Conservation (phyloP, 2,329 filamentous ascomycete species). For the Epichloe sp. region DNA sequence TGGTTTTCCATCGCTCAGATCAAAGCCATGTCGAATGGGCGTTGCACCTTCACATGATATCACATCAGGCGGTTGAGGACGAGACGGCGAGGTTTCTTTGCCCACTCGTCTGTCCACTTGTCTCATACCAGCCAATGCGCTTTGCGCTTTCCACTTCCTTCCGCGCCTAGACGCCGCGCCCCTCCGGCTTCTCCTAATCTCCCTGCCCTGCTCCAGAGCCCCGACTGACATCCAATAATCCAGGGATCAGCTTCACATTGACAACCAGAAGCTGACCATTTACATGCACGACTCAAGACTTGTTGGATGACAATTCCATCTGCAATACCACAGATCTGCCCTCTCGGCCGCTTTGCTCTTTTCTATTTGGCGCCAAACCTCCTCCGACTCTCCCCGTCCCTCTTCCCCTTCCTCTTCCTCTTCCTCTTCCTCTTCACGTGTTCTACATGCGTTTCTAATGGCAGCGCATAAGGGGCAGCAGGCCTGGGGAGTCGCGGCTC, state of each 20-base stretch:
- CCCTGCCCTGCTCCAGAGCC: not conserved
- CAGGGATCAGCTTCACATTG: not conserved
- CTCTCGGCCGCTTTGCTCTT: not conserved
- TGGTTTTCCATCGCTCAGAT: not conserved
- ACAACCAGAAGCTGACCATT: not conserved
- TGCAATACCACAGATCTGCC: not conserved
- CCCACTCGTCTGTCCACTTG: too few relatives aligned
- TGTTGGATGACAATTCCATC: not conserved
- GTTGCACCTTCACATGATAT: not conserved
- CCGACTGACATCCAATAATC: not conserved
- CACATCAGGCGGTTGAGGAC: too few relatives aligned
- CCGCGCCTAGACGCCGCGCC: not conserved
- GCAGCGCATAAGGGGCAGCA: slow-evolving; percentile 20
- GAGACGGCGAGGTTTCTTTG: too few relatives aligned
- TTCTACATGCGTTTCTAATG: slow-evolving; percentile 21
- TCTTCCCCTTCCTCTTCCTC: too few relatives aligned
- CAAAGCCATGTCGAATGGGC: not conserved
- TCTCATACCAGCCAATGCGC: too few relatives aligned
- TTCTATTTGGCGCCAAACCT: not conserved
- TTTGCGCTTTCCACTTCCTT: too few relatives aligned
- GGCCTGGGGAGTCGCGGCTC: slow-evolving; percentile 15
- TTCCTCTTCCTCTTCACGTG: not conserved
- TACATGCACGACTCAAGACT: not conserved
- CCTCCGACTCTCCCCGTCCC: not conserved
- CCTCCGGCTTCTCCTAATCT: not conserved